phyloP scores from a whole-genome alignment of 2,329 filamentous ascomycete species.

The Graphilbum fragrans region DNA sequence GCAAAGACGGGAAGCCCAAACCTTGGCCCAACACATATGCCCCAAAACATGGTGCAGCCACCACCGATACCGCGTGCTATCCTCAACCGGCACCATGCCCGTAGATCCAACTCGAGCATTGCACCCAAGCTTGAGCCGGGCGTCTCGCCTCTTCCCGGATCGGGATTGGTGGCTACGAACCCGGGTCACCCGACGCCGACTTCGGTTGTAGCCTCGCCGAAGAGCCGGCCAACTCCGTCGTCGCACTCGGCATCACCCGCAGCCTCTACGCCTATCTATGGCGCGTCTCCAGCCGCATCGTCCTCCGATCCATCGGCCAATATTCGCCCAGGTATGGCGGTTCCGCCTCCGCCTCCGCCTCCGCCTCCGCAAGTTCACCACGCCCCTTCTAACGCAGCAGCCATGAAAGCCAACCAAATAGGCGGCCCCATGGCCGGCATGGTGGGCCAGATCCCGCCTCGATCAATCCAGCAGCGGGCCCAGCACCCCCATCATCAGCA shows the following conservation, averaged over 20 bases:
- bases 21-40: constrained; percentile 56
- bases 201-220: constrained; percentile 51
- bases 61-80: constrained; percentile 71
- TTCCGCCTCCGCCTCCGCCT: constrained; percentile 12
- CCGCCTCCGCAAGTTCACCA: constrained; percentile 7
- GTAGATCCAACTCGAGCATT: constrained; percentile 61
- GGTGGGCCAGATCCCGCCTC: constrained; percentile 5
- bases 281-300: constrained; percentile 24
- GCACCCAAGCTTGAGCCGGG: constrained; percentile 59
- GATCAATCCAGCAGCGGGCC: constrained; percentile 11
- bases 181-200: constrained; percentile 14
- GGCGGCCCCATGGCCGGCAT: constrained; percentile 10
- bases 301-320: constrained; percentile 30
- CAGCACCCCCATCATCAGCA: constrained; percentile 5
- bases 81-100: constrained; percentile 64
- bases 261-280: constrained; percentile 32
- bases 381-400: not conserved
- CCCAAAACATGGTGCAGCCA: constrained; percentile 57
- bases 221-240: constrained; percentile 69
- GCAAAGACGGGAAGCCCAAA: constrained; percentile 85
- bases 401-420: constrained; percentile 25
- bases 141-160: constrained; percentile 30
- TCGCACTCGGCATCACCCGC: constrained; percentile 56
- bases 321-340: constrained; percentile 25
- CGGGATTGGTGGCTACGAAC: constrained; percentile 15